These are phyloP conservation scores for Cardamine resedifolia DNA, from an alignment of 345 rosid genomes.

Conservation along the genomic window DNA sequence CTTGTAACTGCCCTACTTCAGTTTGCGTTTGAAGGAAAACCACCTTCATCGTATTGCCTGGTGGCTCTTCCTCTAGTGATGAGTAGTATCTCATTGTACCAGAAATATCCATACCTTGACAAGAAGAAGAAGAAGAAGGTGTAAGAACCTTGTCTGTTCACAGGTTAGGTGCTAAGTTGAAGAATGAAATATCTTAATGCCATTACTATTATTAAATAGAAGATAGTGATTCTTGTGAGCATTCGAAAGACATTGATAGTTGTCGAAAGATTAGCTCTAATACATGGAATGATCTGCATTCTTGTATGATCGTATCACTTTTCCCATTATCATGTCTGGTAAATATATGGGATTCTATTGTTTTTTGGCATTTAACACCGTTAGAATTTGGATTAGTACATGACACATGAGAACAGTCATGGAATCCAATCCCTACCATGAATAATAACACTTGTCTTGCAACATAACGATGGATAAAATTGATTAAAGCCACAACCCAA, in stretches of 20 bases:
- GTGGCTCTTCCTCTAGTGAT: conserved; percentile 83
- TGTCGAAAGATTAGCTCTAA: neutral
- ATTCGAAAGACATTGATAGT: conserved; percentile 12
- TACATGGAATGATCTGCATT: conserved; percentile 19
- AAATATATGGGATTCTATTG: no score
- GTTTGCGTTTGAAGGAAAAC: conserved; percentile 87
- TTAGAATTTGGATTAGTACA: neutral
- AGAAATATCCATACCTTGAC: conserved; percentile 69
- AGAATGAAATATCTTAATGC: conserved; percentile 9
- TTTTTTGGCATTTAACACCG: neutral
- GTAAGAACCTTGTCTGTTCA: neutral
- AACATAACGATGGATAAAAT: no score
- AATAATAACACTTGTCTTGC: no score
- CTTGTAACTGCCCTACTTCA: conserved; percentile 88
- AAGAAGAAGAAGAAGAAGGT: conserved; percentile 80
- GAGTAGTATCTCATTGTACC: conserved; percentile 84
- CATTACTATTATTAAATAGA: conserved; percentile 15
- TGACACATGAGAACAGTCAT: no score
- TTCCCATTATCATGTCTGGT: no score
- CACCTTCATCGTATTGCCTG: conserved; percentile 72
- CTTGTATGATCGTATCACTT: neutral
- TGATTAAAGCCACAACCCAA: no score
- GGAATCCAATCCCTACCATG: neutral
- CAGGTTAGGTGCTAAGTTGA: conserved; percentile 18
- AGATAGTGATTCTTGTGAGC: conserved; percentile 29